Evolutionary conservation across 2,329 filamentous ascomycete species (phyloP).

Genomic region (Polytolypa hystricis): DNA sequence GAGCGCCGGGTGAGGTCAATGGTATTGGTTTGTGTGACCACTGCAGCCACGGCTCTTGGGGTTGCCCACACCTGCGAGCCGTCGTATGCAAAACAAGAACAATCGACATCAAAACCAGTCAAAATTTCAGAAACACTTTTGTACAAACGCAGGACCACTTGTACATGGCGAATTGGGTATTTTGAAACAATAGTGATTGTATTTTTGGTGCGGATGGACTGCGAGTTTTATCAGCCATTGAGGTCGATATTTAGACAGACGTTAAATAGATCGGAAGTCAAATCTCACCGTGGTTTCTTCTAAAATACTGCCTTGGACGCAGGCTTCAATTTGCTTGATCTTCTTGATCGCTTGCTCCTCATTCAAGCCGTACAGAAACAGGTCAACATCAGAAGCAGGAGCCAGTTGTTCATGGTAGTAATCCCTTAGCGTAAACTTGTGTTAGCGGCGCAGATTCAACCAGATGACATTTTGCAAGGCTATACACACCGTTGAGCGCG

Average conservation of each 20-base stretch:
- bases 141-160: conserved; percentile 79
- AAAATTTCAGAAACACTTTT: conserved; percentile 74
- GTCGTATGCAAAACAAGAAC: conserved; percentile 69
- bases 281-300: conserved; percentile 41
- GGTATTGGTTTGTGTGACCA: conserved; percentile 71
- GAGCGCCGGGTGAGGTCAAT: conserved; percentile 70
- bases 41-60: conserved; percentile 65
- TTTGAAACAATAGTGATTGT: conserved; percentile 76
- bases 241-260: background rate
- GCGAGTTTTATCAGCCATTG: background rate
- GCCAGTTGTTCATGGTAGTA: conserved; percentile 76
- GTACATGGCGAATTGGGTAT: conserved; percentile 72
- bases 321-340: conserved; percentile 68
- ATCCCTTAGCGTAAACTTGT: conserved; percentile 36
- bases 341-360: conserved; percentile 71
- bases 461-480: background rate
- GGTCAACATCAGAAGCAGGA: conserved; percentile 74
- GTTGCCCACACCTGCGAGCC: conserved; percentile 69
- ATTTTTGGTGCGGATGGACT: conserved; percentile 71
- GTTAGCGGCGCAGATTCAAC: background rate
- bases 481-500: conserved; percentile 8
- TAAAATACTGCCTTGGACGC: conserved; percentile 65
- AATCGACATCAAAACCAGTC: conserved; percentile 81
- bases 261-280: background rate
- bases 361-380: conserved; percentile 71